Evolutionary conservation across 768 basidiomycete genomes (phyloP), one percentile per base, ranked within the genome.

Genomic region (Boletus barrowsii): DNA sequence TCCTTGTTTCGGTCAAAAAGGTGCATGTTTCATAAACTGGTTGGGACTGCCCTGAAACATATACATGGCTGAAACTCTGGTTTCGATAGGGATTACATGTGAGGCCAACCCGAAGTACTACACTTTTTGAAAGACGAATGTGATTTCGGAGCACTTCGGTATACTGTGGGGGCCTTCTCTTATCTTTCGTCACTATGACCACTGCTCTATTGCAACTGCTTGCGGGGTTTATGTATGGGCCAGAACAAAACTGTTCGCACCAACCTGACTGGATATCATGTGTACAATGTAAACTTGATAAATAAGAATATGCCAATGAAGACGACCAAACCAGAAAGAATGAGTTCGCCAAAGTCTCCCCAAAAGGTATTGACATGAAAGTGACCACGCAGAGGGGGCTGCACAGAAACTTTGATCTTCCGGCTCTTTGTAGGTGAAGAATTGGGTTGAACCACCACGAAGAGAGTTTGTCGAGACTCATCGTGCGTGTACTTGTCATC

Each of bases 401-500:
- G 72, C 13, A 92, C 67, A 10, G 77, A 75, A 13, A 93, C 83
- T 2, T 57, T 65, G 17, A 91, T 70, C 26, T 70, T 71, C 61
- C 87, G 81, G 26, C 61, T 69, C 53, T 69, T 73, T 5, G 80
- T 78, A 15, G 82, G 76, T 3, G 67, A 66, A 9, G 69, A 72
- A 45, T 79, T 72, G 14, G 62, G 60, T 3, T 75, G 72, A 13
- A 86, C 76, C 58, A 94, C 76, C 58, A 94, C 72, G 61, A 84
- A 91, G 51, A 95, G 72, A 1, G 92, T 93, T 70, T 94, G 93
- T 35, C 80, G 75, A 29, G 69, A 64, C 62, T 79, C 79, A 58
- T 92, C 88, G 68, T 91, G 82, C 4, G 58, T 49, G 65, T 82
- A 85, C 20, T 61, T 65, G 54, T 88, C 86, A 0, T 71, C 76